Conservation (phyloP, 176 grass and related monocot species). For the Tillandsia leiboldiana region DNA sequence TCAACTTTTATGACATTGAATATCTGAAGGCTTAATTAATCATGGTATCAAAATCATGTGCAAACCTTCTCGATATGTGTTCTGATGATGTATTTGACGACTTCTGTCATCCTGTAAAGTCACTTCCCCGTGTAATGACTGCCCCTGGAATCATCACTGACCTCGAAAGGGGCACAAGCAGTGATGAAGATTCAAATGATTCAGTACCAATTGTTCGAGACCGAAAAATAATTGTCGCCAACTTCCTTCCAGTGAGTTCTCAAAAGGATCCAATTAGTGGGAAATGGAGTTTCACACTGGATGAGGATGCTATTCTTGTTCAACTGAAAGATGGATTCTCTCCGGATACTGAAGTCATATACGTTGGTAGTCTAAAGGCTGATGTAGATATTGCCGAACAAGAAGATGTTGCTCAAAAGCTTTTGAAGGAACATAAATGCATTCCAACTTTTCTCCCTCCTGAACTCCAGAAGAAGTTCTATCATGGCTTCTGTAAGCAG, state of each 20-base stretch:
- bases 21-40: not conserved
- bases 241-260: conserved; percentile 23
- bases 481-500: conserved; percentile 55
- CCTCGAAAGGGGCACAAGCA: not conserved
- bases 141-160: conserved; percentile 13
- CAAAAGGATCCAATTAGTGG: conserved; percentile 7
- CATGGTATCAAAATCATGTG: conserved; percentile 16
- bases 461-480: conserved; percentile 42
- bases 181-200: conserved; percentile 16
- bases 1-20: not conserved
- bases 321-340: conserved; percentile 38
- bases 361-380: conserved; percentile 39
- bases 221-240: conserved; percentile 20
- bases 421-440: conserved; percentile 31
- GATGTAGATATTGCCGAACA: not conserved
- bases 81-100: conserved; percentile 17
- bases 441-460: conserved; percentile 31
- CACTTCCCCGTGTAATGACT: conserved; percentile 18
- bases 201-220: not conserved
- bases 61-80: conserved; percentile 15
- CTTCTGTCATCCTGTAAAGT: conserved; percentile 7
- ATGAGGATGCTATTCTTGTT: conserved; percentile 32
- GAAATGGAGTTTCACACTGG: conserved; percentile 40
- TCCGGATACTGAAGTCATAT: conserved; percentile 24
- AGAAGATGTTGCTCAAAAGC: conserved; percentile 19